These are phyloP conservation scores for Skeletonema tropicum DNA, from an alignment of 108 stramenopile species.

Conservation along the genomic window DNA sequence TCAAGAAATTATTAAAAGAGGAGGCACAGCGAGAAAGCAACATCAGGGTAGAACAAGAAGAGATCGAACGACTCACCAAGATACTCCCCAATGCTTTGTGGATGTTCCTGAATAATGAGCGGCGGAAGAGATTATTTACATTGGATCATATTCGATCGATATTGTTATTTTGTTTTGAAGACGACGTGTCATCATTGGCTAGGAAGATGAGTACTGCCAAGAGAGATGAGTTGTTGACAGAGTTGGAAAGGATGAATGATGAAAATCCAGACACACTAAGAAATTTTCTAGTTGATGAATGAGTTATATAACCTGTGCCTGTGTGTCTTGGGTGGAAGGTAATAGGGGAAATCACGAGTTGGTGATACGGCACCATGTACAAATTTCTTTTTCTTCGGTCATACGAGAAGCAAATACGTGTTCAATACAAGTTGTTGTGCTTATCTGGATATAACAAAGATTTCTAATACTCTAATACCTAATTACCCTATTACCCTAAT, in stretches of 20 bases:
- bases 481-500: background rate
- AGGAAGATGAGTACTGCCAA: constrained; percentile 6
- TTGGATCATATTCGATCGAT: constrained; percentile 14
- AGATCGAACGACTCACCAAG: background rate
- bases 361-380: no score
- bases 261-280: background rate
- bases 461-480: no score
- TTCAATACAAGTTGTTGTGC: no score
- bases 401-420: no score
- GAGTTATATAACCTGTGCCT: no score
- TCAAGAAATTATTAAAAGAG: constrained; percentile 11
- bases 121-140: constrained; percentile 14
- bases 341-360: no score
- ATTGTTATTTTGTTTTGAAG: constrained; percentile 4
- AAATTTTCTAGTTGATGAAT: no score
- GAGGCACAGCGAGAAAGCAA: background rate
- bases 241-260: constrained; percentile 12
- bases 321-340: no score
- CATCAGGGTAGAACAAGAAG: background rate
- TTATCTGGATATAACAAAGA: no score
- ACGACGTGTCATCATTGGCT: constrained; percentile 5
- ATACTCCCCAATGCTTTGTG: no score
- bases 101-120: constrained; percentile 15
- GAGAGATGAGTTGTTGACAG: constrained; percentile 2
- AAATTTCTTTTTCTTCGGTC: no score